Percentiles rank a stretch among this genome's conserved stretches.
Conservation (phyloP, 2,329 filamentous ascomycete species). For the Periconia sp. region DNA sequence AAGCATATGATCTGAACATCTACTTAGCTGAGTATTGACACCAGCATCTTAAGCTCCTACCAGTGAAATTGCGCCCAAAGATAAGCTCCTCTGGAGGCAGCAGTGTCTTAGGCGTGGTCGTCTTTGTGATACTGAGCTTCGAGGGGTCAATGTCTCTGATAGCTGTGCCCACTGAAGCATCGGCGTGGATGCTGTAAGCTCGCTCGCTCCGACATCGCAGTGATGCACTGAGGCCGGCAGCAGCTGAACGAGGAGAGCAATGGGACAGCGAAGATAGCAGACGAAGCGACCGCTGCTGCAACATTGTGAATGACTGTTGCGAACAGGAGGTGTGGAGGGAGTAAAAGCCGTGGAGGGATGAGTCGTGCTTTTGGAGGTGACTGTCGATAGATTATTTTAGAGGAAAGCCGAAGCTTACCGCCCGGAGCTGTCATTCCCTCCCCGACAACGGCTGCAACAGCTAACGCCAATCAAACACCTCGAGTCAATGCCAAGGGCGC, state of each 20-base stretch:
- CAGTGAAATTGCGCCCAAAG: conserved; percentile 91
- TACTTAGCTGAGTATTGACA: conserved; percentile 19
- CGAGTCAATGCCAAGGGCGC: conserved; percentile 23
- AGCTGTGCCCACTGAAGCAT: conserved; percentile 56
- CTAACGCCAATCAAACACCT: conserved; percentile 24
- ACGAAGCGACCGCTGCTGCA: conserved; percentile 42
- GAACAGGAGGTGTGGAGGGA: conserved; percentile 16
- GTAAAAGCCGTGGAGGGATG: no score
- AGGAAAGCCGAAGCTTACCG: conserved; percentile 36
- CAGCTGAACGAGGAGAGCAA: conserved; percentile 32
- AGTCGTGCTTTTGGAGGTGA: conserved; percentile 15
- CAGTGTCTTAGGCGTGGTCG: conserved; percentile 74
- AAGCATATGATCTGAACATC: conserved; percentile 86
- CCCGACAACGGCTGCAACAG: conserved; percentile 13
- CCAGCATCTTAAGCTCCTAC: conserved; percentile 52
- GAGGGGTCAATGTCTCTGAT: conserved; percentile 76
- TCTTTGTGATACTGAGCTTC: conserved; percentile 76
- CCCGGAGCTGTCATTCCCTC: conserved; percentile 9
- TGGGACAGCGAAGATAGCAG: conserved; percentile 40
- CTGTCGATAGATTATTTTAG: conserved; percentile 25
- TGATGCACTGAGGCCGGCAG: conserved; percentile 44
- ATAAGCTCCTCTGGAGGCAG: conserved; percentile 80
- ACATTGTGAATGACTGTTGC: conserved; percentile 34
- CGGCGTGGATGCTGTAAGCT: conserved; percentile 57
- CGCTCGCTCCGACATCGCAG: conserved; percentile 54